phyloP scores from a whole-genome alignment of 2,329 filamentous ascomycete genomes.

The Herpotrichia juniperi region DNA sequence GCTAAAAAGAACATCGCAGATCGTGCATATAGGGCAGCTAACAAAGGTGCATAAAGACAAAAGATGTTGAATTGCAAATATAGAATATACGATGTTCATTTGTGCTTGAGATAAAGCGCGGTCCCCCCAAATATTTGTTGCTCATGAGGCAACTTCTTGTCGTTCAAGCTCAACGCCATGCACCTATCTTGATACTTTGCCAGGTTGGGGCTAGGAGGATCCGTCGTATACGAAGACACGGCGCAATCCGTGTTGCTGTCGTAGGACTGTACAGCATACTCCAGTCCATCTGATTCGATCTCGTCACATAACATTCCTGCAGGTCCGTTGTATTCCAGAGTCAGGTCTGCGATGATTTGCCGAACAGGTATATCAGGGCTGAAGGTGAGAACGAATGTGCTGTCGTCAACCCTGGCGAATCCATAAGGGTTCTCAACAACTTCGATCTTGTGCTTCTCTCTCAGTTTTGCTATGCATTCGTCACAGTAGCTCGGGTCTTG shows the following conservation, averaged over 20 bases:
- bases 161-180: background rate
- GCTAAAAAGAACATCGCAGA: too few species aligned
- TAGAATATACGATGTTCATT: too few species aligned
- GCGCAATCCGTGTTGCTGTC: too few species aligned
- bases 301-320: slow-evolving; percentile 2
- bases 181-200: background rate
- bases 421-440: background rate
- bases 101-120: background rate
- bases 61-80: too few species aligned
- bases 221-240: background rate
- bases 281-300: background rate
- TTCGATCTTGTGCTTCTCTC: background rate
- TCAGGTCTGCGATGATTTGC: background rate
- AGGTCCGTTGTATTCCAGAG: background rate
- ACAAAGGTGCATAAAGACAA: too few species aligned
- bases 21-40: too few species aligned
- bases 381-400: slow-evolving; percentile 1
- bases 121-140: background rate
- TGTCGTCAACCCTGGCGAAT: background rate
- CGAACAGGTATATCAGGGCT: background rate
- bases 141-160: background rate
- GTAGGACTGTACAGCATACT: background rate
- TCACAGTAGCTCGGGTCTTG: slow-evolving; percentile 3
- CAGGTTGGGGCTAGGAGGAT: background rate
- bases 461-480: background rate